Percentiles rank a stretch among this genome's conserved stretches.
These are phyloP conservation scores for Sugiyamaella paludigena DNA, from an alignment of 1,139 yeast genomes.

Conservation along the genomic window DNA sequence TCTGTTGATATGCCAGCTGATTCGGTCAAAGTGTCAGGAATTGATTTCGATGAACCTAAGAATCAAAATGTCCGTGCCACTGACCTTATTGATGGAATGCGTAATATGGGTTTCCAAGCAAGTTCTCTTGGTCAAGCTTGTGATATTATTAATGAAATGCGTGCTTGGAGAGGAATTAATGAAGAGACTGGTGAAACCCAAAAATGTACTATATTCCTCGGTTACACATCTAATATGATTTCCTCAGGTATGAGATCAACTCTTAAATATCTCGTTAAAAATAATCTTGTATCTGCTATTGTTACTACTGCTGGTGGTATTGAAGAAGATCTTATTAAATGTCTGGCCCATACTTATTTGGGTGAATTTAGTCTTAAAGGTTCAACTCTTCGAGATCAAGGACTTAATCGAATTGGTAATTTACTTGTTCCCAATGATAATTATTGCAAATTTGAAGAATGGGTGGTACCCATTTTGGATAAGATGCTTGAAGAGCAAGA, in stretches of 20 bases:
- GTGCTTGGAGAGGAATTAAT: constrained; percentile 87
- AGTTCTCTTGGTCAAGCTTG: constrained; percentile 82
- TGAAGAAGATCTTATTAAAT: constrained; percentile 94
- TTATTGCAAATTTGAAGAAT: constrained; percentile 95
- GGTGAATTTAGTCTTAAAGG: constrained; percentile 89
- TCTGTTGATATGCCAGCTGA: constrained; percentile 84
- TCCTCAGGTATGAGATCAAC: constrained; percentile 94
- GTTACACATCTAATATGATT: constrained; percentile 94
- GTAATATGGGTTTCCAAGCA: constrained; percentile 97
- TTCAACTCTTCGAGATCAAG: constrained; percentile 79
- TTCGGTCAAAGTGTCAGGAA: constrained; percentile 75
- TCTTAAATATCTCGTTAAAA: constrained; percentile 80
- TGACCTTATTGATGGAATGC: constrained; percentile 79
- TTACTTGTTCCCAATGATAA: constrained; percentile 95
- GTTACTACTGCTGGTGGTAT: constrained; percentile 98
- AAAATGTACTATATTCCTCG: constrained; percentile 87
- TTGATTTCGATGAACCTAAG: constrained; percentile 76
- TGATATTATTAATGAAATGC: constrained; percentile 87
- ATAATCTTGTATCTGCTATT: constrained; percentile 90
- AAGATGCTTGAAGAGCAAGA: constrained; percentile 87
- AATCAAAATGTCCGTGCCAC: constrained; percentile 67
- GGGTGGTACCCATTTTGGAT: constrained; percentile 94
- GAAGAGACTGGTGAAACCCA: constrained; percentile 67
- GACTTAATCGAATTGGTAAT: constrained; percentile 97
- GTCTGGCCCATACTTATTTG: constrained; percentile 91